Evolutionary conservation across 768 basidiomycete species (phyloP), one percentile per base, ranked within the genome.

Genomic region (Agrocybe chaxingu): DNA sequence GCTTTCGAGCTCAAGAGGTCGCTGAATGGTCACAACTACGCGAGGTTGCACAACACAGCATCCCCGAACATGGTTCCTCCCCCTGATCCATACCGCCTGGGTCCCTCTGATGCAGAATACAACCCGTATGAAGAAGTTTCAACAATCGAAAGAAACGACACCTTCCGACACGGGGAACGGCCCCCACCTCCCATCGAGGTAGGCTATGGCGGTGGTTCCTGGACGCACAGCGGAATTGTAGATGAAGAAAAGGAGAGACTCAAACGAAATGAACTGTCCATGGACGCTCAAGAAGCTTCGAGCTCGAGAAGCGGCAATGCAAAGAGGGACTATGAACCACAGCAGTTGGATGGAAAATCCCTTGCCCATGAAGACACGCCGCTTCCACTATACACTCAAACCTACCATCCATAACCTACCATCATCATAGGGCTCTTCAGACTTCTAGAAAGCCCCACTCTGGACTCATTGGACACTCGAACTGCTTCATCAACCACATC

Each of bases 81-180:
- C 18, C 50, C 52, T 16, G 48, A 51, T 43, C 42, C 56, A 10
- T 43, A 41, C 12, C 42, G 47, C 31, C 39, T 52, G 37, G 52
- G 42, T 8, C 47, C 50, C 33, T 53, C 45, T 3, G 57, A 53
- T n/a, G 44, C 51, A 38, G 70, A 71, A 51, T 76, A 70, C 43
- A 60, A 78, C 45, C 75, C 75, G 6, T 78, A 78, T 46, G 60
- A 61, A 34, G 72, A 71, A 36, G 59, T 62, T 46, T 40, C 48
- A 36, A 48, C 53, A 31, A 48, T 35, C 33, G 46, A 24, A 41
- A 45, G 33, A 41, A 48, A 42, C 35, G 47, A 40, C 34, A 44
- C 3, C 41, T 19, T 48, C 11, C 47, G 40, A 33, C 41, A 53
- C 38, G 57, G 50, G 42, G 37, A 42, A 29, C 32, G 39, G 35